Evolutionary conservation across 345 rosid genomes (phyloP).

Genomic region (Linum trigynum): DNA sequence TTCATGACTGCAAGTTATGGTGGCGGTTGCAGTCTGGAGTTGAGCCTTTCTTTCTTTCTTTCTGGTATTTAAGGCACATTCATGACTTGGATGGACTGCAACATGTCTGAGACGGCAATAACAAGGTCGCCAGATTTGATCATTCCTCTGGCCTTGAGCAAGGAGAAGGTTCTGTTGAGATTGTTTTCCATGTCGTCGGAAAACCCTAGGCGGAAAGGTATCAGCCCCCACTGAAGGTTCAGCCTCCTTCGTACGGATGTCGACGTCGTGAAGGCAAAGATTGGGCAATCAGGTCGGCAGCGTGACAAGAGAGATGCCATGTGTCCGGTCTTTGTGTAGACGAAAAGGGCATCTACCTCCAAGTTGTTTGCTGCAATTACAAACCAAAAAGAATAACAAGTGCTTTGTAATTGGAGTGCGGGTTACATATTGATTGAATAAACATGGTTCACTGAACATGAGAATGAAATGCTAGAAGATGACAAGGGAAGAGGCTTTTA

Average conservation of each 20-base stretch:
- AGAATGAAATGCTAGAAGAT: neutral
- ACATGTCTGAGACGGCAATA: constrained; percentile 62
- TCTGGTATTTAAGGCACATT: constrained; percentile 40
- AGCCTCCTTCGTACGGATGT: constrained; percentile 42
- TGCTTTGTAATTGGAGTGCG: neutral
- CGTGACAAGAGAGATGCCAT: constrained; percentile 71
- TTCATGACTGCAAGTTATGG: neutral
- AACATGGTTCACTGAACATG: neutral
- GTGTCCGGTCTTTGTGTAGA: constrained; percentile 54
- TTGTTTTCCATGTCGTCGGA: constrained; percentile 53
- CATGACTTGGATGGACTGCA: constrained; percentile 95
- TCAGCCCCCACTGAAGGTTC: constrained; percentile 67
- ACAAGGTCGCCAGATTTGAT: constrained; percentile 35
- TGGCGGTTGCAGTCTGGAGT: neutral
- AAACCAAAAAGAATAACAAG: neutral
- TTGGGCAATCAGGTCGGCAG: constrained; percentile 62
- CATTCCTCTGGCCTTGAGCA: constrained; percentile 44
- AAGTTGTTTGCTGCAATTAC: constrained; percentile 45
- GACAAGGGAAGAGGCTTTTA: neutral
- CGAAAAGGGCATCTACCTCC: constrained; percentile 59
- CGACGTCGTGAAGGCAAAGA: constrained; percentile 48
- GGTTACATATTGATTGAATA: neutral
- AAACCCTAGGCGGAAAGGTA: constrained; percentile 34
- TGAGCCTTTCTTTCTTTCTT: neutral
- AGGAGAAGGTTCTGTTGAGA: constrained; percentile 31